Evolutionary conservation across 768 basidiomycete species (phyloP), one percentile per base, ranked within the genome.

Genomic region (Termitomyces sp.): DNA sequence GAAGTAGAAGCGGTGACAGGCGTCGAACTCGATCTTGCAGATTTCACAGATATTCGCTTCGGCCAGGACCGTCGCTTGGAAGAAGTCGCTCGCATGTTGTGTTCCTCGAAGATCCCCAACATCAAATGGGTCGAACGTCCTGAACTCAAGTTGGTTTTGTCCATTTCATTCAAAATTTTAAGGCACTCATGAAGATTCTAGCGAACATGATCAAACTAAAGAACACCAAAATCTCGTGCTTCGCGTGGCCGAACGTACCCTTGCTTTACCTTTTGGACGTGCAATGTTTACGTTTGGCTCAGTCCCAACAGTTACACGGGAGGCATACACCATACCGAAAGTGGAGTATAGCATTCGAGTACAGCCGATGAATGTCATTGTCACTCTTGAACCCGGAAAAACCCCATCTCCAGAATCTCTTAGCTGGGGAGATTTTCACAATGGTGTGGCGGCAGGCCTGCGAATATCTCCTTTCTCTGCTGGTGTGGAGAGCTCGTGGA

Each of bases 401-500:
- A 81, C 94, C 57, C 76, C 81, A 0, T 28, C 47, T n/a, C 62
- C 72, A 0, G 95, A 98, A 42, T 86, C 85, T 30, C 71, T 83
- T 5, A 81, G 78, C 51, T 99, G 96, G 97, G 94, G 91, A n/a
- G 91, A 95, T 58, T 99, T 99, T 71, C 94, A 98, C 71, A 94
- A 96, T 60, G 97, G 97, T 10, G 96, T 97, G 0, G 93, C 94
- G 8, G 91, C 93, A 4, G 97, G 89, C 3, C 70, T 99, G 43
- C 85, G 91, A 7, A 84, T 98, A 49, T 85, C 88, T 0, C 84
- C 90, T 0, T 79, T 82, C n/a, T 81, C 87, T 9, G 71, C 75
- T 47, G 84, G 84, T 10, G 81, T 98, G 42, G 93, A 97, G 67
- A 91, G 90, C 64, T 93, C 94, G 0, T 98, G 95, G 92, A 94